Conservation (phyloP, 345 rosid genomes). For the Microcos paniculata region DNA sequence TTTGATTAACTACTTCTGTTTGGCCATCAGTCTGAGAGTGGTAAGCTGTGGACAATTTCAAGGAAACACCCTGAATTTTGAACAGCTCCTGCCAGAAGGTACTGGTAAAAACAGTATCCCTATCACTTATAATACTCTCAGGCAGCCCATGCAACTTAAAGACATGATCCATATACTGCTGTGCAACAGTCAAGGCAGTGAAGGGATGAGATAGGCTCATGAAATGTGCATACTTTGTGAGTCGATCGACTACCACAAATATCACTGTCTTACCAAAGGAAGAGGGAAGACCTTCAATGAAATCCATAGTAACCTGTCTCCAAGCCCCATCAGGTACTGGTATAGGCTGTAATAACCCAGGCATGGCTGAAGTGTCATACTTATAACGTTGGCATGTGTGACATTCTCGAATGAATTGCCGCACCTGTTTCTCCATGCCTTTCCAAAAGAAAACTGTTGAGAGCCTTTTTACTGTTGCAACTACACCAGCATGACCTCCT, state of each 20-base stretch:
- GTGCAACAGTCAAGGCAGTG: too few relatives aligned
- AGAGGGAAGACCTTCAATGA: not conserved
- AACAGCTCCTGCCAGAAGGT: not conserved
- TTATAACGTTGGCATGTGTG: not conserved
- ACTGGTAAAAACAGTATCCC: not conserved
- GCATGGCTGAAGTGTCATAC: too few relatives aligned
- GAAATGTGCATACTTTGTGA: not conserved
- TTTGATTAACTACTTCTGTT: not conserved
- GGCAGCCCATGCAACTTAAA: too few relatives aligned
- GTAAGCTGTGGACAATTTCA: not conserved
- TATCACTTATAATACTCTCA: not conserved
- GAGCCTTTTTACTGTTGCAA: not conserved
- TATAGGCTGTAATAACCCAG: too few relatives aligned
- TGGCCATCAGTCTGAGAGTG: not conserved
- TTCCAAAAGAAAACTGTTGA: not conserved
- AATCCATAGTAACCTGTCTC: not conserved
- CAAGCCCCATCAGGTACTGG: too few relatives aligned
- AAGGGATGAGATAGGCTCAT: not conserved
- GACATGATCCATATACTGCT: too few relatives aligned
- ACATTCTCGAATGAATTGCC: not conserved
- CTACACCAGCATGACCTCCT: not conserved
- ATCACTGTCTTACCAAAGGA: not conserved
- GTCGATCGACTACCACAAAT: not conserved
- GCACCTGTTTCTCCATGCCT: not conserved
- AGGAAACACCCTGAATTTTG: not conserved